Evolutionary conservation across 2,329 filamentous ascomycete species (phyloP).

Genomic region (Diaporthe citri): DNA sequence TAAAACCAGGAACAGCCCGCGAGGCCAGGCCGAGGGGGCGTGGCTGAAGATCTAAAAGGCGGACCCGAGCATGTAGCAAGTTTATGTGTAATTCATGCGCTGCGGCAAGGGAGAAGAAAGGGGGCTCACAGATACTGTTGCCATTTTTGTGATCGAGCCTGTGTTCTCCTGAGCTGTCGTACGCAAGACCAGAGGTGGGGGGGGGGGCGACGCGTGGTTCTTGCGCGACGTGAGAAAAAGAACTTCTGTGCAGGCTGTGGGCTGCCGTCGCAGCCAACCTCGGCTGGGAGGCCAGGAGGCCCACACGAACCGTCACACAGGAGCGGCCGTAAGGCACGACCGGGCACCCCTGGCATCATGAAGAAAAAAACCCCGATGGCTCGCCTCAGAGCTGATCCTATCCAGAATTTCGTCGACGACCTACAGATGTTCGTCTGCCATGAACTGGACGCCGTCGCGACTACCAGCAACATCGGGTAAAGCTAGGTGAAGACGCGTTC

Average conservation of each 20-base stretch:
- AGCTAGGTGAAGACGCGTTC: slow-evolving; percentile 9
- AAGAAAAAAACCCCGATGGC: slow-evolving; percentile 7
- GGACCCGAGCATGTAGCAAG: slow-evolving; percentile 18
- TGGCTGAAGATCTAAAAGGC: slow-evolving; percentile 14
- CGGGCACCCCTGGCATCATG: background rate
- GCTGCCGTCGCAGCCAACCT: background rate
- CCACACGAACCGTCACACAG: slow-evolving; percentile 17
- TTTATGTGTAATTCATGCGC: slow-evolving; percentile 19
- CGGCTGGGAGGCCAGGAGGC: too few relatives aligned
- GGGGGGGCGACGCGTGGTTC: slow-evolving; percentile 21
- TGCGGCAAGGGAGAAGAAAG: background rate
- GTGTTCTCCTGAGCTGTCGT: background rate
- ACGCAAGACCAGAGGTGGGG: background rate
- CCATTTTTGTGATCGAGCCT: background rate
- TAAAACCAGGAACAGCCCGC: slow-evolving; percentile 21
- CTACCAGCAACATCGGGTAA: background rate
- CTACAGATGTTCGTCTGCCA: background rate
- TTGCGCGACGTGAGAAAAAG: slow-evolving; percentile 16
- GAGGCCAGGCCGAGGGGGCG: slow-evolving; percentile 15
- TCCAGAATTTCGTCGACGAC: background rate
- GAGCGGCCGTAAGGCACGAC: slow-evolving; percentile 10
- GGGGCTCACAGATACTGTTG: background rate
- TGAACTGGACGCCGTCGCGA: background rate
- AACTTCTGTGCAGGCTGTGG: background rate
- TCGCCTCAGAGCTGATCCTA: slow-evolving; percentile 7